These are phyloP conservation scores for Pythium utonaiense DNA, from an alignment of 352 stramenopile genomes.

Conservation along the genomic window DNA sequence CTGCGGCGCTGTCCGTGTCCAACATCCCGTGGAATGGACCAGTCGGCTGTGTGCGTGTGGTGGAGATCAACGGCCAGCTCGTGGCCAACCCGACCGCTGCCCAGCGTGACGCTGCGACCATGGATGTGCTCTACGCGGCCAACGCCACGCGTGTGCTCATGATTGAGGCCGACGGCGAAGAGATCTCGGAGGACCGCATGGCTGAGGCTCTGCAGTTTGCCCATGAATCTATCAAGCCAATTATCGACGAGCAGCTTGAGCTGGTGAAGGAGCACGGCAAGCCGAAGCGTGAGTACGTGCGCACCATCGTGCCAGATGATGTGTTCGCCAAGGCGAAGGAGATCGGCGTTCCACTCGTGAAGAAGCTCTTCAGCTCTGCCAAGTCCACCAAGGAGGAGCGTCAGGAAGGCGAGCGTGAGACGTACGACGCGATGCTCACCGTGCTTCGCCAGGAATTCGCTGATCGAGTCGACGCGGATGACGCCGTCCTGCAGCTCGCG, in stretches of 20 bases:
- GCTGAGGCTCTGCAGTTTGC: slow-evolving; percentile 75
- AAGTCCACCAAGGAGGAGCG: slow-evolving; percentile 53
- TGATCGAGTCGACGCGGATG: slow-evolving; percentile 31
- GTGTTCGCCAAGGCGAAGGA: slow-evolving; percentile 57
- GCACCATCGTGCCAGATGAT: slow-evolving; percentile 41
- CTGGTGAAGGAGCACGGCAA: slow-evolving; percentile 56
- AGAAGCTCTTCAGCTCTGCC: slow-evolving; percentile 35
- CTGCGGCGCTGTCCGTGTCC: slow-evolving; percentile 77
- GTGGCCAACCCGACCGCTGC: slow-evolving; percentile 89
- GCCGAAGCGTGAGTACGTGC: slow-evolving; percentile 59
- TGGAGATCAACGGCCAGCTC: slow-evolving; percentile 79
- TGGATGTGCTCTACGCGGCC: slow-evolving; percentile 85
- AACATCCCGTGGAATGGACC: slow-evolving; percentile 89
- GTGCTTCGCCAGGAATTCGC: slow-evolving; percentile 53
- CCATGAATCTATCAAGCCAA: slow-evolving; percentile 46
- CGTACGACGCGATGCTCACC: slow-evolving; percentile 69
- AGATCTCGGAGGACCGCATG: slow-evolving; percentile 73
- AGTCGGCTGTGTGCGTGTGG: slow-evolving; percentile 87
- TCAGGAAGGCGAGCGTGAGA: slow-evolving; percentile 60
- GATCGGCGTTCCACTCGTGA: slow-evolving; percentile 30
- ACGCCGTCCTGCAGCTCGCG: slow-evolving; percentile 51
- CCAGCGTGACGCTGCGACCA: slow-evolving; percentile 65
- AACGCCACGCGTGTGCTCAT: slow-evolving; percentile 78
- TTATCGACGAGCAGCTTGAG: slow-evolving; percentile 62
- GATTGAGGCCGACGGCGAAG: slow-evolving; percentile 84